Base-by-base conservation (phyloP, 192 early-diverging fungal genomes). In the Coemansia sp. region DNA sequence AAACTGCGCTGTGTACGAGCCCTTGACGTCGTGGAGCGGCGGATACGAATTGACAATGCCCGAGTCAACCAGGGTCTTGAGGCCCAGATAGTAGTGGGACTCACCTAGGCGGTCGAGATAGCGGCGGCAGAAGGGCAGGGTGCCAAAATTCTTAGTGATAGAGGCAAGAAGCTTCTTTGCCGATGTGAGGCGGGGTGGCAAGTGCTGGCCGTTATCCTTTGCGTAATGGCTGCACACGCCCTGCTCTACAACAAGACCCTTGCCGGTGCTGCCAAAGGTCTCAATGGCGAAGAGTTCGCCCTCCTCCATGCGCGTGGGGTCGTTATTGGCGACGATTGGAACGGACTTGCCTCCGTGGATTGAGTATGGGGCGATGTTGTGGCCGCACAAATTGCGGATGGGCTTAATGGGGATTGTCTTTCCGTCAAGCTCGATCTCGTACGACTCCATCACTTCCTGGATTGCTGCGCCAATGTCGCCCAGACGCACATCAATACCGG, bases 391-490 rank as follows among this genome's bases (percentile, higher is more conserved):
- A 75, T 99, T 99, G 43, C 97, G 87, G 65, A 99, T 95, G 39
- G 93, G 88, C 66, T 94, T 95, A 63, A 99, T 91, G 10, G 67
- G 91, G 64, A 92, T 90, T 0, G 91, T 92, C 71, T 99, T 99
- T 45, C 94, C 93, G 58, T 93, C 89, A 42, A 99, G 84, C 61
- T 92, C 93, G 43, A 99, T 89, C 71, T 99, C 97, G 75, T 98
- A 97, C 9, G 93, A 95, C 76, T 97, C 95, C 91, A 96, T 96
- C n/a, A 92, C 92, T 79, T 99, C 97, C 75, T 97, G 91, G 58
- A 99, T 88, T 12, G 93, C 94, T 1, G 91, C 94, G 58, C 97
- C 97, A 74, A 99, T 92, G 66, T 99, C 97, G 53, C 89, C 88
- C 59, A 99, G 68, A 42, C 97, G 82, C 28, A 93, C 97, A 67